Evolutionary conservation across 108 stramenopile species (phyloP).

Genomic region (Schizochytrium sp.): DNA sequence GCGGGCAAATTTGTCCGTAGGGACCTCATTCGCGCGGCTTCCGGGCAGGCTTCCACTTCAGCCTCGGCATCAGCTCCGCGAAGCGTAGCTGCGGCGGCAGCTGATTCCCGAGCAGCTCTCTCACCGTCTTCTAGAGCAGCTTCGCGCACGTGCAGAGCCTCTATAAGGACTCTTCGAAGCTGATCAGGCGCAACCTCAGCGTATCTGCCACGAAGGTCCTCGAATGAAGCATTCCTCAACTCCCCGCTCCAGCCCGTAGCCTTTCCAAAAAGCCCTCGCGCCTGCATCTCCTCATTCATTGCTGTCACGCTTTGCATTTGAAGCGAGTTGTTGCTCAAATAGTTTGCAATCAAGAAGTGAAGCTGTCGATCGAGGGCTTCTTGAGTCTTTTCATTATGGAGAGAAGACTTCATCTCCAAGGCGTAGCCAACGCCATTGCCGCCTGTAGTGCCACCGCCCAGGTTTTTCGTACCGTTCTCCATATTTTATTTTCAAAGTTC

Average conservation of each 20-base stretch:
- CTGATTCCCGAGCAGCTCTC: not conserved
- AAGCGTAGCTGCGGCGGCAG: not conserved
- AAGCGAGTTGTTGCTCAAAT: not conserved
- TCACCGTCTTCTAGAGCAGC: not conserved
- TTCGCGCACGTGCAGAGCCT: not conserved
- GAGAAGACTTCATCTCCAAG: not conserved
- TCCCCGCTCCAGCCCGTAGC: constrained; percentile 2
- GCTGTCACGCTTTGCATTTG: not conserved
- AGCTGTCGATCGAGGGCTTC: constrained; percentile 38
- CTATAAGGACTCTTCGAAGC: constrained; percentile 9
- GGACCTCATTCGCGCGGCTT: not conserved
- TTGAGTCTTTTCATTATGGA: not conserved
- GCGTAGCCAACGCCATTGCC: not conserved
- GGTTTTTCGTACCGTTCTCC: too few species aligned
- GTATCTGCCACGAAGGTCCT: not conserved
- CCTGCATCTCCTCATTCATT: constrained; percentile 19
- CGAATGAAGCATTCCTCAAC: not conserved
- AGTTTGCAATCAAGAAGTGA: constrained; percentile 54
- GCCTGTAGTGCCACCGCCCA: not conserved
- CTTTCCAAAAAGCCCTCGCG: not conserved
- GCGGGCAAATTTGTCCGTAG: not conserved
- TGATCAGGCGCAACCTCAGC: constrained; percentile 50
- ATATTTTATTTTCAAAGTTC: too few species aligned
- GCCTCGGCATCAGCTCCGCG: not conserved
- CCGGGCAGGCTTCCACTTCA: not conserved